Percentiles rank a stretch among this genome's conserved stretches.
phyloP scores from a whole-genome alignment of 805 yeast genomes.

The Cyberlindnera galapagoensis region DNA sequence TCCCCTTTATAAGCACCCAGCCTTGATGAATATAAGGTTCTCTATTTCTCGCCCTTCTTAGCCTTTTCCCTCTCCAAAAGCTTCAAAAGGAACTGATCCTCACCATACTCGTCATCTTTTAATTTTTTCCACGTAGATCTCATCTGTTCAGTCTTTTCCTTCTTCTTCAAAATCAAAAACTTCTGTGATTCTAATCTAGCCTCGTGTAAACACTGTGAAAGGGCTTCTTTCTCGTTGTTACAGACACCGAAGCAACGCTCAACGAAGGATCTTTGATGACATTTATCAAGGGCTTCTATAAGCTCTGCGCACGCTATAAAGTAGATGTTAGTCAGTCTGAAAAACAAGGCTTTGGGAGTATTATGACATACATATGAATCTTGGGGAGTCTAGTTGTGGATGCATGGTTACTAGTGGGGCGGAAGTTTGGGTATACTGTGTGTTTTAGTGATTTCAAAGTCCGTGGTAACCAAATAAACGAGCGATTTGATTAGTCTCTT shows the following conservation, averaged over 20 bases:
- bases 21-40: no score
- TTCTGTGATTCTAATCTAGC: conserved; percentile 62
- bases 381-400: conserved; percentile 46
- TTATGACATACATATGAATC: conserved; percentile 28
- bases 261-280: conserved; percentile 67
- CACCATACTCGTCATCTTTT: conserved; percentile 78
- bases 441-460: no score
- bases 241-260: conserved; percentile 77
- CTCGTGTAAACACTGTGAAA: conserved; percentile 72
- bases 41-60: conserved; percentile 22
- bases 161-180: conserved; percentile 43
- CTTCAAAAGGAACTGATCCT: conserved; percentile 60
- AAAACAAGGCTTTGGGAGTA: neutral
- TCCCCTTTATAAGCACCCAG: no score
- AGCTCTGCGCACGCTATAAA: conserved; percentile 63
- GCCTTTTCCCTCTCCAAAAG: conserved; percentile 50
- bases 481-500: no score
- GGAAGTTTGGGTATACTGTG: no score
- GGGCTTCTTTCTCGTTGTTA: conserved; percentile 74
- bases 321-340: conserved; percentile 1
- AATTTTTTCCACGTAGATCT: conserved; percentile 52
- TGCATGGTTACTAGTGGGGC: conserved; percentile 31
- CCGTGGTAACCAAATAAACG: no score
- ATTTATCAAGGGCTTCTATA: conserved; percentile 83
- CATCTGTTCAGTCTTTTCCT: conserved; percentile 47